These are phyloP conservation scores for Rhodosporidiobolus sp. DNA, from an alignment of 768 basidiomycete genomes.

Conservation along the genomic window DNA sequence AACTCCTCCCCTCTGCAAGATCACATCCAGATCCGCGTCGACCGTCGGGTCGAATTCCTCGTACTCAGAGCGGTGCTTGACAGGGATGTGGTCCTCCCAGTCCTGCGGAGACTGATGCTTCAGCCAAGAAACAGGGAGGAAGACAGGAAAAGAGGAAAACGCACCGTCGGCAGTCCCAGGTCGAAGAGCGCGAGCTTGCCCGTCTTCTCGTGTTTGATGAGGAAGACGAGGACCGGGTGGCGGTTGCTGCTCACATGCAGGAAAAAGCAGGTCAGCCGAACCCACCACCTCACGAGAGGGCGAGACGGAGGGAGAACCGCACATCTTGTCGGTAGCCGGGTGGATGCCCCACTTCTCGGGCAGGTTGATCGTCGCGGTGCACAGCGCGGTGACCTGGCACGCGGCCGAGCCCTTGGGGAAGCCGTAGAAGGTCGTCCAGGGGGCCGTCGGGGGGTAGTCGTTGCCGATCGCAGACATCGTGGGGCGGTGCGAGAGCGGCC, in stretches of 20 bases:
- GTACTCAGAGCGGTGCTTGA: background rate
- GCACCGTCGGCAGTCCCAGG: slow-evolving; percentile 5
- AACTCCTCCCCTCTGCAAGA: background rate
- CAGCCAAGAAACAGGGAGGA: too few species aligned
- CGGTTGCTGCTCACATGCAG: background rate
- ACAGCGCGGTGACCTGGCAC: slow-evolving; percentile 20
- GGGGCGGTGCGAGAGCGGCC: too few species aligned
- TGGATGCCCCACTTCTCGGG: background rate
- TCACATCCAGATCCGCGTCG: background rate
- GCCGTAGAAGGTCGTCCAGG: slow-evolving; percentile 11
- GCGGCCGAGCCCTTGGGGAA: background rate
- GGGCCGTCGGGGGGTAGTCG: slow-evolving; percentile 2
- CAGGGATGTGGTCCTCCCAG: background rate
- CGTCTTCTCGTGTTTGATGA: slow-evolving; percentile 19
- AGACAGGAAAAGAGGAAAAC: too few species aligned
- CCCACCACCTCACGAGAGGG: background rate
- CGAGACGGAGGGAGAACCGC: background rate
- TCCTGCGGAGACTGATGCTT: too few species aligned
- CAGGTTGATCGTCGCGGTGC: background rate
- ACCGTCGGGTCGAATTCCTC: background rate
- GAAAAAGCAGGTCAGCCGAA: background rate
- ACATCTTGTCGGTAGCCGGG: background rate
- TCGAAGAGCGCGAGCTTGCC: slow-evolving; percentile 26
- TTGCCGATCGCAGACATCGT: too few species aligned
- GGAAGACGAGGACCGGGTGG: slow-evolving; percentile 14